Evolutionary conservation across 2,329 filamentous ascomycete species (phyloP).

Genomic region (Colletotrichum neosansevieriae): DNA sequence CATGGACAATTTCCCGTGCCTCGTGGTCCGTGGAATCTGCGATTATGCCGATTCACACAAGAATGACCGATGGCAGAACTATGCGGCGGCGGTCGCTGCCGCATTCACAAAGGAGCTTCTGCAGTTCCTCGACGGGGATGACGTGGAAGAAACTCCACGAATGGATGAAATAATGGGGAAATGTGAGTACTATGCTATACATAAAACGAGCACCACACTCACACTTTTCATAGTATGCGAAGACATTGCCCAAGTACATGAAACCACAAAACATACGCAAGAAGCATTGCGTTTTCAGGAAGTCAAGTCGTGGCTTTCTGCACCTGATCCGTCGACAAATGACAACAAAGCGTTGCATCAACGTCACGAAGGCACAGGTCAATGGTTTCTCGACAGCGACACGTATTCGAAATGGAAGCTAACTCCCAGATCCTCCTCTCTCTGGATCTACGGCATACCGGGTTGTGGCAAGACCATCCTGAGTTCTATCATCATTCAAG

Average conservation of each 20-base stretch:
- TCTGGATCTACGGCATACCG: constrained; percentile 7
- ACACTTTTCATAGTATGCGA: too few species aligned
- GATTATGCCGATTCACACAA: constrained; percentile 57
- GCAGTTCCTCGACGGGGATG: neutral
- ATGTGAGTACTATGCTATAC: neutral
- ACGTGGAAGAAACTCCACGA: neutral
- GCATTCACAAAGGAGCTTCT: constrained; percentile 43
- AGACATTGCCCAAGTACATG: too few species aligned
- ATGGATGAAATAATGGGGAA: neutral
- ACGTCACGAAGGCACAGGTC: constrained; percentile 4
- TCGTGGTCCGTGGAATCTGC: constrained; percentile 55
- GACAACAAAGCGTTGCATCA: neutral
- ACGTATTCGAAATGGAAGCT: neutral
- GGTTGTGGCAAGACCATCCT: constrained; percentile 16
- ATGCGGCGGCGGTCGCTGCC: constrained; percentile 51
- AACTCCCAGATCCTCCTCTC: neutral
- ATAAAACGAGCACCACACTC: too few species aligned
- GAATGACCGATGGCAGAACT: constrained; percentile 51
- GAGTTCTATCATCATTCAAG: neutral
- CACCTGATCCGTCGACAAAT: neutral
- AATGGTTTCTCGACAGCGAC: neutral
- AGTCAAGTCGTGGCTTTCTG: neutral
- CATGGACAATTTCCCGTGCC: constrained; percentile 47
- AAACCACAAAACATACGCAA: neutral
- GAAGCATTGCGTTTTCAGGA: neutral